Evolutionary conservation across 225 moss, liverwort and hornwort genomes (phyloP).

Genomic region (Antitrichia curtipendula): DNA sequence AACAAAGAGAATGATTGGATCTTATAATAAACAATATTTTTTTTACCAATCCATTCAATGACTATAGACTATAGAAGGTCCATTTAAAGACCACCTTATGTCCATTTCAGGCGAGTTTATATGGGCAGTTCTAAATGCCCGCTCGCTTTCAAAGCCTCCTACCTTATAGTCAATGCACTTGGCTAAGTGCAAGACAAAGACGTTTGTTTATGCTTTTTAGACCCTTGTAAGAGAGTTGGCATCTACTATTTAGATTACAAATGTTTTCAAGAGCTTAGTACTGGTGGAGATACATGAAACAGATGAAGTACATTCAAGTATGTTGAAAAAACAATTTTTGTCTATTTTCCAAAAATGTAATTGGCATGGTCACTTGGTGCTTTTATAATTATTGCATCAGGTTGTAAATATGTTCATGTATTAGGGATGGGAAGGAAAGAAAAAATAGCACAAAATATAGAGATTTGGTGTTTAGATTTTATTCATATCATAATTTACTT

Average conservation of each 20-base stretch:
- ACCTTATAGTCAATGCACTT: too few relatives aligned
- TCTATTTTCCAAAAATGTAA: neutral
- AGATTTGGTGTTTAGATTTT: neutral
- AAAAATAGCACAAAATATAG: neutral
- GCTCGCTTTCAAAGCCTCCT: too few relatives aligned
- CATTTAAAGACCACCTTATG: too few relatives aligned
- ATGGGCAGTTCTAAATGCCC: too few relatives aligned
- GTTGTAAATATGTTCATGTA: neutral
- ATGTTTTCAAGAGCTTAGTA: neutral
- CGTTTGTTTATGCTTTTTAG: too few relatives aligned
- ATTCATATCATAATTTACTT: neutral
- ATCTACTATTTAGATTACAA: neutral
- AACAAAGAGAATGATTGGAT: too few relatives aligned
- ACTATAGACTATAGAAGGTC: too few relatives aligned
- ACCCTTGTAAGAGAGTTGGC: fast-evolving
- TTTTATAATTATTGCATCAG: neutral
- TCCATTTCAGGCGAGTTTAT: too few relatives aligned
- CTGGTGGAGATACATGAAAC: fast-evolving
- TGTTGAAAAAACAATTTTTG: neutral
- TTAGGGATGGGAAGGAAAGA: neutral
- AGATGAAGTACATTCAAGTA: neutral
- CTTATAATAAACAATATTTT: too few relatives aligned
- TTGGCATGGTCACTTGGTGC: neutral
- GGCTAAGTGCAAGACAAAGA: too few relatives aligned
- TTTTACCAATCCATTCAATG: too few relatives aligned